Conservation (phyloP, 148 eudicot species). For the Camellia granthamiana region DNA sequence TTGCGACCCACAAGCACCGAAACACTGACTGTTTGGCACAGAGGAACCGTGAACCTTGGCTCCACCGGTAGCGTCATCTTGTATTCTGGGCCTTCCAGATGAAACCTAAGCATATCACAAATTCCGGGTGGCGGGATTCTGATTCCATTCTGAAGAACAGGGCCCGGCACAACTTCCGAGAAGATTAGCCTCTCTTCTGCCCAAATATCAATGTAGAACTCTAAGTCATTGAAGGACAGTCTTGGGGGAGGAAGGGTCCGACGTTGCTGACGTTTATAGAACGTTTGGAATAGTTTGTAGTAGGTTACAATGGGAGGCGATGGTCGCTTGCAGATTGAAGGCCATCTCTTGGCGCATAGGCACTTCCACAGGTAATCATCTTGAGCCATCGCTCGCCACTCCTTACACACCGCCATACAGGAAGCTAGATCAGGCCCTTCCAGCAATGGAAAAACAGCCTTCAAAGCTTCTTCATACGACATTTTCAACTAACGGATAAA, state of each 20-base stretch:
- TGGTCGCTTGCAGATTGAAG: slow-evolving; percentile 65
- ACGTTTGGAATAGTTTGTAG: slow-evolving; percentile 53
- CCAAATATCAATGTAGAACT: slow-evolving; percentile 90
- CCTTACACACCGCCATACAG: slow-evolving; percentile 73
- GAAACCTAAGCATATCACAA: slow-evolving; percentile 51
- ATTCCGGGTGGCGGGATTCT: slow-evolving; percentile 55
- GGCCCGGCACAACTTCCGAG: slow-evolving; percentile 75
- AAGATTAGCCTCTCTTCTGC: slow-evolving; percentile 53
- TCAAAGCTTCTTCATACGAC: slow-evolving; percentile 54
- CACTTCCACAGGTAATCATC: slow-evolving; percentile 94
- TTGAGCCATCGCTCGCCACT: slow-evolving; percentile 68
- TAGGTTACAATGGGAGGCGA: slow-evolving; percentile 49
- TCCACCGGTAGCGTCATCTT: slow-evolving; percentile 75
- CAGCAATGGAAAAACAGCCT: slow-evolving; percentile 70
- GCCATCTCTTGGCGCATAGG: slow-evolving; percentile 78
- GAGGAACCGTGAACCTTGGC: slow-evolving; percentile 54
- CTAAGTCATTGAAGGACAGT: slow-evolving; percentile 68
- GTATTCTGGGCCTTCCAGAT: slow-evolving; percentile 59
- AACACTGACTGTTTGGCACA: slow-evolving; percentile 53
- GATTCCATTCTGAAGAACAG: slow-evolving; percentile 49
- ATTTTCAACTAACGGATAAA: slow-evolving; percentile 22
- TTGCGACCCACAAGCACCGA: slow-evolving; percentile 73
- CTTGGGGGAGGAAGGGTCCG: slow-evolving; percentile 61
- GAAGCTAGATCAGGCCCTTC: slow-evolving; percentile 81
- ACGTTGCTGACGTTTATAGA: slow-evolving; percentile 50